A percentile compares a stretch with the other conserved stretches of the same genome.
phyloP scores from a whole-genome alignment of 1,139 yeast genomes.

The Saccharomyces hybrid region DNA sequence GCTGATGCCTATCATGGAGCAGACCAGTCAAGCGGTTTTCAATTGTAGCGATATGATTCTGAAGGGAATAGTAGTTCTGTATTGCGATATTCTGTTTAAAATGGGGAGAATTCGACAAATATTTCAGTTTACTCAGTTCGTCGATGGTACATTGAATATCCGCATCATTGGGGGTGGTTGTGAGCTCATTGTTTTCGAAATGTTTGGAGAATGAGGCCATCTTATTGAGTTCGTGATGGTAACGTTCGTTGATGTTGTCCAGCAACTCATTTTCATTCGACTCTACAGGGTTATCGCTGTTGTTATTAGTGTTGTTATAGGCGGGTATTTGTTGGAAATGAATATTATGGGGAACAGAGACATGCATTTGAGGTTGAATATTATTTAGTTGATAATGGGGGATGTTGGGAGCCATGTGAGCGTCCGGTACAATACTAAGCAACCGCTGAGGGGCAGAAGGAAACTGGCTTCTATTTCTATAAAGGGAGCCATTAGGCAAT shows the following conservation, averaged over 20 bases:
- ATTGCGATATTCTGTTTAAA: not conserved
- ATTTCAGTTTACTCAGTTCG: not conserved
- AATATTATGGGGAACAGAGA: not conserved
- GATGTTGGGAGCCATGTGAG: not conserved
- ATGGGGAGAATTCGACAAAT: not conserved
- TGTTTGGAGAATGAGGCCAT: not conserved
- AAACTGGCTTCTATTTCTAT: not conserved
- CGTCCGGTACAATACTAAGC: not conserved
- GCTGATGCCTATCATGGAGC: not conserved
- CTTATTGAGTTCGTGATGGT: not conserved
- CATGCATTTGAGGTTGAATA: not conserved
- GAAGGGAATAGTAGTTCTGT: not conserved
- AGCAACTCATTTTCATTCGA: not conserved
- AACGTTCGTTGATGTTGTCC: not conserved
- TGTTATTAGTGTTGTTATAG: not conserved
- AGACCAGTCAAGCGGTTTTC: not conserved
- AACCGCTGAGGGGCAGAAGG: not conserved
- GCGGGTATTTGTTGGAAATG: not conserved
- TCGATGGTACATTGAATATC: not conserved
- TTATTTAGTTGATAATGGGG: not conserved
- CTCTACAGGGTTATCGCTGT: not conserved
- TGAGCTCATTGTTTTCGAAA: not conserved
- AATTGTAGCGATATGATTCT: not conserved
- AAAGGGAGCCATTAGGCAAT: not conserved
- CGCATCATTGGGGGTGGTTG: not conserved